A percentile compares a stretch with the other conserved stretches of the same genome.
phyloP scores from a whole-genome alignment of 2,329 filamentous ascomycete genomes.

The Pseudovirgaria hyperparasitica region DNA sequence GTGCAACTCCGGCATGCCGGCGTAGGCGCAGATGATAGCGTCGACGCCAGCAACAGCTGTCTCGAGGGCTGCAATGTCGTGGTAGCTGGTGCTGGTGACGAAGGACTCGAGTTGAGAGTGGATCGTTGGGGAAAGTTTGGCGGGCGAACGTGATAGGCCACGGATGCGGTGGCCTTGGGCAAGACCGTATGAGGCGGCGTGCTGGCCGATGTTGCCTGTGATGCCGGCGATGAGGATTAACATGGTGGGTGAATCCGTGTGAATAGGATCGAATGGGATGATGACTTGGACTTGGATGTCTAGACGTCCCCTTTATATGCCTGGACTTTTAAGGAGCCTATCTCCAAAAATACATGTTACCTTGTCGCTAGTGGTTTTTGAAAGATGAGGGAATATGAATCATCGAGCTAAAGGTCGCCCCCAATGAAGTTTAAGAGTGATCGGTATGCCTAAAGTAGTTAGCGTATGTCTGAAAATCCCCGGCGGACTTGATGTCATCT shows the following conservation, averaged over 20 bases:
- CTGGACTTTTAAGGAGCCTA: too few species aligned
- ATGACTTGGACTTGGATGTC: too few species aligned
- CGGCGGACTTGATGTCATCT: too few species aligned
- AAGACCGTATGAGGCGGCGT: not conserved
- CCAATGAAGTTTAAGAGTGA: too few species aligned
- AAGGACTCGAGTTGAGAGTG: constrained; percentile 14
- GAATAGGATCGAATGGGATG: too few species aligned
- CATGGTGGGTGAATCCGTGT: constrained; percentile 1
- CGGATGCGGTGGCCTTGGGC: constrained; percentile 1
- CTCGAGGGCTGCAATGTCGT: constrained; percentile 21
- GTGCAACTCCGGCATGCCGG: constrained; percentile 9
- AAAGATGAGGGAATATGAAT: too few species aligned
- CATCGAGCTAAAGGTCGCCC: too few species aligned
- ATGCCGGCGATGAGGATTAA: constrained; percentile 3
- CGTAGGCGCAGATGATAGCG: constrained; percentile 23
- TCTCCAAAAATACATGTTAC: too few species aligned
- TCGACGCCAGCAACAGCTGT: constrained; percentile 21
- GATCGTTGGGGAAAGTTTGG: not conserved
- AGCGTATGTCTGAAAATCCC: too few species aligned
- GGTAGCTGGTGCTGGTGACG: constrained; percentile 11
- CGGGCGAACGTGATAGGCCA: not conserved
- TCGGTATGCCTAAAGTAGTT: too few species aligned
- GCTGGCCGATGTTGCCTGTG: constrained; percentile 1
- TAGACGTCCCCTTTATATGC: too few species aligned
- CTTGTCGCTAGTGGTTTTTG: too few species aligned